Conservation (phyloP, 176 grass and related monocot genomes). For the Carex cristatella region DNA sequence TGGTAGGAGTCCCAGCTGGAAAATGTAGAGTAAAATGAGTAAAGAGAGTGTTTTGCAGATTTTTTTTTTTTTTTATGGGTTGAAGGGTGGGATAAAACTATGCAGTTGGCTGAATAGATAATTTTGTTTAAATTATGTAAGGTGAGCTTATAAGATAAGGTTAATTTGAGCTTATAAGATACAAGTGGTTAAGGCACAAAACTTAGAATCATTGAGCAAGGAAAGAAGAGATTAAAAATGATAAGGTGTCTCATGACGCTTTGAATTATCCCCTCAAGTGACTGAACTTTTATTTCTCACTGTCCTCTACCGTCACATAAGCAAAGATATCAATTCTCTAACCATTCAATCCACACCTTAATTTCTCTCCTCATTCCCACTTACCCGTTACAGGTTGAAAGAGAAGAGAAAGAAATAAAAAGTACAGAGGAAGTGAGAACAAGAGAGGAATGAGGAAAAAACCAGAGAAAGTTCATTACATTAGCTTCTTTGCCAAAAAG, state of each 20-base stretch:
- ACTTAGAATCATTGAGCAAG: background rate
- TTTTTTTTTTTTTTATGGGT: background rate
- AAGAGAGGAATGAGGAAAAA: background rate
- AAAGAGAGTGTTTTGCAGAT: background rate
- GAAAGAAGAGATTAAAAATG: background rate
- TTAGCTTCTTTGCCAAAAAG: background rate
- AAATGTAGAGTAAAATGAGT: slow-evolving; percentile 19
- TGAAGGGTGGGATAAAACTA: background rate
- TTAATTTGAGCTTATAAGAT: too few species aligned
- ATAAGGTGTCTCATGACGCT: background rate
- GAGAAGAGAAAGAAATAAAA: background rate
- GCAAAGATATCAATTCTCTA: background rate
- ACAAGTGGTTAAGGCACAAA: background rate
- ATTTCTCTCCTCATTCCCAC: slow-evolving; percentile 4
- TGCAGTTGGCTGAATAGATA: background rate
- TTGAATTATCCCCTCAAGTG: background rate
- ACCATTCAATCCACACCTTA: background rate
- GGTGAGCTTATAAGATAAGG: background rate
- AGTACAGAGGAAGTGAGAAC: background rate
- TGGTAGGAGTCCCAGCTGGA: slow-evolving; percentile 82
- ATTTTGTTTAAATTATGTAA: background rate
- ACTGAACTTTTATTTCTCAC: background rate
- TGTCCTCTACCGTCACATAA: background rate
- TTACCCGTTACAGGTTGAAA: background rate
- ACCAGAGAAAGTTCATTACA: background rate